Conservation (phyloP, 768 basidiomycete species). For the Trametes gibbosa region DNA sequence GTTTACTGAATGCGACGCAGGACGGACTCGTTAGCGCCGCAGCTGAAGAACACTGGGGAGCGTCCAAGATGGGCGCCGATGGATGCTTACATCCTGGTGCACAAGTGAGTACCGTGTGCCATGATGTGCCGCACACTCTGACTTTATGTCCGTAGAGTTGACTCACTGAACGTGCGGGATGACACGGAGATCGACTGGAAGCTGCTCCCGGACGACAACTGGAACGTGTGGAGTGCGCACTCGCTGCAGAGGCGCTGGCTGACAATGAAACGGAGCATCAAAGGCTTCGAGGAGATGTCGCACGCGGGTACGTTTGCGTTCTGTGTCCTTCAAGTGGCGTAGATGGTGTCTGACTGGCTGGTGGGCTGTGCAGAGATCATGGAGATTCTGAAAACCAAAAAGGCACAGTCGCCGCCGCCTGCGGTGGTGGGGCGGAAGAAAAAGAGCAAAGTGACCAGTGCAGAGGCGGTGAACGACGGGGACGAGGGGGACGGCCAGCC, state of each 20-base stretch:
- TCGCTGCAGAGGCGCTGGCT: constrained; percentile 76
- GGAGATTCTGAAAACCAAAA: constrained; percentile 76
- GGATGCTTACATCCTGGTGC: constrained; percentile 78
- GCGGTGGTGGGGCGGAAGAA: constrained; percentile 19
- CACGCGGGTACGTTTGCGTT: constrained; percentile 55
- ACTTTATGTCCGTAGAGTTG: constrained; percentile 48
- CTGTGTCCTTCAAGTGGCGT: not conserved
- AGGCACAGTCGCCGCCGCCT: constrained; percentile 52
- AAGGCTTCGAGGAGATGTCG: constrained; percentile 77
- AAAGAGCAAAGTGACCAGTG: constrained; percentile 32
- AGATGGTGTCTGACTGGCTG: not conserved
- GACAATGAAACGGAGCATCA: constrained; percentile 74
- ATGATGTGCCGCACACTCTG: not conserved
- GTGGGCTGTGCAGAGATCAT: constrained; percentile 58
- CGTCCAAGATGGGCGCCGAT: constrained; percentile 71
- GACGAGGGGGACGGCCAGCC: constrained; percentile 27
- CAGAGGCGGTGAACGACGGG: constrained; percentile 34
- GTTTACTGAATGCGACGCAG: constrained; percentile 33
- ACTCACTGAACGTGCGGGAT: constrained; percentile 69
- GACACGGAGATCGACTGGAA: constrained; percentile 90
- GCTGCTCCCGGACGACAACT: constrained; percentile 63
- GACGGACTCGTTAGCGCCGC: constrained; percentile 75
- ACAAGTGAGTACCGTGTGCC: constrained; percentile 53
- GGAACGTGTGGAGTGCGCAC: constrained; percentile 86
- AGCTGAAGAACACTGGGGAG: constrained; percentile 67